These are phyloP conservation scores for Sideroxylon spinosum DNA, from an alignment of 179 eudicot species.

Conservation along the genomic window DNA sequence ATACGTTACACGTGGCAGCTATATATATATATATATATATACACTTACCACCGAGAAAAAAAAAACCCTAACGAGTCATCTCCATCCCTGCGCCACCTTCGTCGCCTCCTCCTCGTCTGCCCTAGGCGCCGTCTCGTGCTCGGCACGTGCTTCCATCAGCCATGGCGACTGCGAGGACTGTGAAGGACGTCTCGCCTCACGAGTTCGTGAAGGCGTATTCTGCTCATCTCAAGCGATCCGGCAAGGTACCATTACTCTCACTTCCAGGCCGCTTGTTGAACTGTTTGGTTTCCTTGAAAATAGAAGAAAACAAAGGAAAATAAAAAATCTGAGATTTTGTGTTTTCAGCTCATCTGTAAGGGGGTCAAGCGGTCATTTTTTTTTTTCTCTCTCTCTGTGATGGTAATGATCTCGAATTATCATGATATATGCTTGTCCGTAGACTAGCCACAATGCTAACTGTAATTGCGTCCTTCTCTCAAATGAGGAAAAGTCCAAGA, in stretches of 20 bases:
- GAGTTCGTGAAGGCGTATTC: slow-evolving; percentile 54
- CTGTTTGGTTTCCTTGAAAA: not conserved
- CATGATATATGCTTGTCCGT: too few species aligned
- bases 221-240: slow-evolving; percentile 62
- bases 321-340: not conserved
- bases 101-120: not conserved
- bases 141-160: not conserved
- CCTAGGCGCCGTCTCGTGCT: not conserved
- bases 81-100: not conserved
- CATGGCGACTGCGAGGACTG: slow-evolving; percentile 41
- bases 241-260: slow-evolving; percentile 33
- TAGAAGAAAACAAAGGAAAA: not conserved
- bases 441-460: too few species aligned
- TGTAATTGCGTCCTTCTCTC: too few species aligned
- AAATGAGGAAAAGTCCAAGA: too few species aligned
- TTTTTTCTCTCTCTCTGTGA: too few species aligned
- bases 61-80: not conserved
- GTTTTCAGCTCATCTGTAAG: not conserved
- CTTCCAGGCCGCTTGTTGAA: not conserved
- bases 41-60: not conserved
- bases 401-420: too few species aligned
- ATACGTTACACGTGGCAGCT: too few species aligned
- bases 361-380: too few species aligned
- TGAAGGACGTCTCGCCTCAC: slow-evolving; percentile 57
- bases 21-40: too few species aligned